Conservation (phyloP, 2,329 filamentous ascomycete species). For the Bipolaris sorokiniana region DNA sequence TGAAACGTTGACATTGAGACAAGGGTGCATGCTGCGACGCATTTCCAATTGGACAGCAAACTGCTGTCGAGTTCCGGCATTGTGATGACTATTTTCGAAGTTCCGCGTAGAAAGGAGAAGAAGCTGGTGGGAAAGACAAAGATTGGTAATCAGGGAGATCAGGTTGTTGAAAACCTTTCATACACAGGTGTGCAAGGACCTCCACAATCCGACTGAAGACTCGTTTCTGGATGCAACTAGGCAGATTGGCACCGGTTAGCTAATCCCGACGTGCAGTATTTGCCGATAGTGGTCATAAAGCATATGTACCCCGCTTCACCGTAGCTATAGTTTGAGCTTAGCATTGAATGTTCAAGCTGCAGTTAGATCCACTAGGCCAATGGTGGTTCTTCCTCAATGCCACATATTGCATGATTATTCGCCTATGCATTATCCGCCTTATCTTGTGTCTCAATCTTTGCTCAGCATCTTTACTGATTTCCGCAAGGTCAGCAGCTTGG, state of each 20-base stretch:
- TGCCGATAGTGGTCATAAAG: conserved; percentile 24
- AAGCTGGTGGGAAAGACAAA: not conserved
- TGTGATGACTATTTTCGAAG: conserved; percentile 8
- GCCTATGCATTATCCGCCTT: no score
- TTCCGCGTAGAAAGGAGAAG: not conserved
- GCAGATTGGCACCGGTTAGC: conserved; percentile 13
- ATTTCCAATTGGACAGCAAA: conserved; percentile 55
- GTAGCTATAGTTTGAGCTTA: no score
- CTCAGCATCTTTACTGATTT: no score
- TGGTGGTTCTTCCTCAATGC: no score
- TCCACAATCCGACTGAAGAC: not conserved
- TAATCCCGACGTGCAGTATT: conserved; percentile 20
- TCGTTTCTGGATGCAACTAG: conserved; percentile 10
- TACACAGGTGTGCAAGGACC: no score
- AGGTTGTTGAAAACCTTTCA: not conserved
- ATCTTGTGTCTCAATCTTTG: no score
- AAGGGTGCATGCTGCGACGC: conserved; percentile 56
- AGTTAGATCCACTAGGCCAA: no score
- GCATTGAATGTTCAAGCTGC: no score
- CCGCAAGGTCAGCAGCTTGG: no score
- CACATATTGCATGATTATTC: no score
- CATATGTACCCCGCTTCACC: no score
- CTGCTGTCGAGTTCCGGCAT: conserved; percentile 35
- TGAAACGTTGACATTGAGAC: conserved; percentile 60
- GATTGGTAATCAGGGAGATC: not conserved